Percentiles rank a stretch among this genome's conserved stretches.
These are phyloP conservation scores for Pezicula neosporulosa DNA, from an alignment of 2,329 filamentous ascomycete species.

Conservation along the genomic window DNA sequence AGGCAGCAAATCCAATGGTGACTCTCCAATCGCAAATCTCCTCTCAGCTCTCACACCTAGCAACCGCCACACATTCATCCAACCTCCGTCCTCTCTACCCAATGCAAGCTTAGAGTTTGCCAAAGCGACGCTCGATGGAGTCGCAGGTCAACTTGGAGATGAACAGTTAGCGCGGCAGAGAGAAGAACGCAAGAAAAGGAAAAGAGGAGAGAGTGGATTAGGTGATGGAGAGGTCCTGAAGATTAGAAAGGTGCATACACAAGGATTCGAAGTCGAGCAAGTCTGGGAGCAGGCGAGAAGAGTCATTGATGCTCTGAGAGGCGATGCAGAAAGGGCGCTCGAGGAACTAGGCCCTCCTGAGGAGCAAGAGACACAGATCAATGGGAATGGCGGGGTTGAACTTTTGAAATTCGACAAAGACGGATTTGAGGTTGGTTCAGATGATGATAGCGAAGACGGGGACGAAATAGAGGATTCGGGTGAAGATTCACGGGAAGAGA, in stretches of 20 bases:
- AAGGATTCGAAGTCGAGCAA: slow-evolving; percentile 84
- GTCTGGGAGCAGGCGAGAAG: slow-evolving; percentile 92
- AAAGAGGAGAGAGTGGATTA: slow-evolving; percentile 53
- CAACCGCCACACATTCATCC: slow-evolving; percentile 57
- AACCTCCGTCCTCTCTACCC: slow-evolving; percentile 64
- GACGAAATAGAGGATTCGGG: slow-evolving; percentile 30
- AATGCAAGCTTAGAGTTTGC: slow-evolving; percentile 68
- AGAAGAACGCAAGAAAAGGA: slow-evolving; percentile 71
- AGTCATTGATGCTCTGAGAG: slow-evolving; percentile 66
- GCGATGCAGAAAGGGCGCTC: slow-evolving; percentile 47
- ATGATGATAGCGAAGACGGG: slow-evolving; percentile 27
- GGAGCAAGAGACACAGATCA: slow-evolving; percentile 25
- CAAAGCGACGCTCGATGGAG: slow-evolving; percentile 76
- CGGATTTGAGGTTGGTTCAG: slow-evolving; percentile 32
- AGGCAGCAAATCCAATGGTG: slow-evolving; percentile 26
- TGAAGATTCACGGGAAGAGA: slow-evolving; percentile 28
- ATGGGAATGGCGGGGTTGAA: slow-evolving; percentile 32
- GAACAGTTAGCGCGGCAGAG: slow-evolving; percentile 67
- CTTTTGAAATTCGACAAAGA: slow-evolving; percentile 35
- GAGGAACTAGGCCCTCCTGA: slow-evolving; percentile 29
- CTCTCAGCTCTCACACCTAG: slow-evolving; percentile 19
- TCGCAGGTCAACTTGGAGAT: slow-evolving; percentile 71
- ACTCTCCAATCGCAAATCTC: slow-evolving; percentile 30
- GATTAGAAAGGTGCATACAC: slow-evolving; percentile 76
- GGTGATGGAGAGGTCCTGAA: slow-evolving; percentile 57